A percentile compares a stretch with the other conserved stretches of the same genome.
Evolutionary conservation across 2,329 filamentous ascomycete genomes (phyloP).

Genomic region (Ophiostoma australiae): DNA sequence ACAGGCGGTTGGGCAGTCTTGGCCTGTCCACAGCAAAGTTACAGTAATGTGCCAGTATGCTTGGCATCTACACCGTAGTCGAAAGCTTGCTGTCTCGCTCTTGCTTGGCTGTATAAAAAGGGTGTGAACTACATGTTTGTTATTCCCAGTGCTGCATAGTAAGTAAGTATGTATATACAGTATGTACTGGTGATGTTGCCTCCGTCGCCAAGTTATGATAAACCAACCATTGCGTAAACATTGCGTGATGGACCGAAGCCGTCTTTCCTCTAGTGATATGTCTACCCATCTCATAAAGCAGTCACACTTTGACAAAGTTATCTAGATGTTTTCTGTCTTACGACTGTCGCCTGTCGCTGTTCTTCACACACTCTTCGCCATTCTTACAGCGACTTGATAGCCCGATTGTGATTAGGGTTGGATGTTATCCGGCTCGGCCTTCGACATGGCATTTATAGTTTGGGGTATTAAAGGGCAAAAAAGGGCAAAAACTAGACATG

Average conservation of each 20-base stretch:
- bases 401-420: too few relatives aligned
- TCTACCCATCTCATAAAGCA: neutral
- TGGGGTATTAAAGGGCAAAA: neutral
- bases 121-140: too few relatives aligned
- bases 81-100: neutral
- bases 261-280: neutral
- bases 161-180: too few relatives aligned
- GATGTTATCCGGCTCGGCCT: neutral
- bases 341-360: neutral
- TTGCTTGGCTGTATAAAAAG: neutral
- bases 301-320: neutral
- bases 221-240: neutral
- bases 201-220: neutral
- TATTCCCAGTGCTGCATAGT: too few relatives aligned
- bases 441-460: neutral
- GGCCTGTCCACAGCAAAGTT: conserved; percentile 1
- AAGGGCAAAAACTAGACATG: neutral
- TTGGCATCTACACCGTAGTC: neutral
- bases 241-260: neutral
- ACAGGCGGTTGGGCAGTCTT: neutral
- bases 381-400: neutral
- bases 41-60: conserved; percentile 3
- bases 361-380: neutral
- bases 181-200: too few relatives aligned
- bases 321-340: neutral